These are phyloP conservation scores for Naegleria gruberi DNA, from an alignment of 208 protist species.

Conservation along the genomic window DNA sequence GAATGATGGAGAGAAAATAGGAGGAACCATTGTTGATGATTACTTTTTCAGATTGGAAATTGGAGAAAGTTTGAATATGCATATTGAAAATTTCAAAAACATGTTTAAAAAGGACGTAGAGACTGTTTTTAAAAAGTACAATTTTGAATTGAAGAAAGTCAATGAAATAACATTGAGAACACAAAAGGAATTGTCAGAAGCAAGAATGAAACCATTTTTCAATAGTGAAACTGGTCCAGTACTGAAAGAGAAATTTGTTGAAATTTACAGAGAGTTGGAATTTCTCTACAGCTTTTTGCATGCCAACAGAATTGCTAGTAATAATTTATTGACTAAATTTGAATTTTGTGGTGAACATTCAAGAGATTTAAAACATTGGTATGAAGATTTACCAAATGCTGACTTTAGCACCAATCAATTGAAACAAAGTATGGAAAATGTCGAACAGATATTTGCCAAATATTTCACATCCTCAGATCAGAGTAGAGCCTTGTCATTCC, in stretches of 20 bases:
- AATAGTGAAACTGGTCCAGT: background rate
- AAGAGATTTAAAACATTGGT: background rate
- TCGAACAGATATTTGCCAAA: background rate
- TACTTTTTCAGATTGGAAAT: background rate
- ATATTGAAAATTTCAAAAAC: background rate
- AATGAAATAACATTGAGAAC: background rate
- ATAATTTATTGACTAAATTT: background rate
- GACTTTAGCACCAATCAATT: background rate
- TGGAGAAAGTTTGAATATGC: background rate
- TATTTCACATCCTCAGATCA: background rate
- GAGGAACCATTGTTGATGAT: background rate
- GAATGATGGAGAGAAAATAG: too few species aligned
- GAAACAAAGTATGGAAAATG: background rate
- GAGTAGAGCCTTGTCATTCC: background rate
- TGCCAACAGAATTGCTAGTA: background rate
- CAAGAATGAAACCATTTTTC: background rate
- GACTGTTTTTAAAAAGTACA: background rate
- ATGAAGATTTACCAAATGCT: background rate
- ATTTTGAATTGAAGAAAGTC: background rate
- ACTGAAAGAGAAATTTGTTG: background rate
- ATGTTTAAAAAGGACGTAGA: slow-evolving; percentile 5
- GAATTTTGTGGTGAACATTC: background rate
- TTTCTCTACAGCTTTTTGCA: slow-evolving; percentile 15
- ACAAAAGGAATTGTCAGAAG: background rate
- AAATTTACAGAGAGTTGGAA: background rate